Percentiles rank a stretch among this genome's conserved stretches.
phyloP scores from a whole-genome alignment of 2,329 filamentous ascomycete species.

The Arachnopeziza araneosa region DNA sequence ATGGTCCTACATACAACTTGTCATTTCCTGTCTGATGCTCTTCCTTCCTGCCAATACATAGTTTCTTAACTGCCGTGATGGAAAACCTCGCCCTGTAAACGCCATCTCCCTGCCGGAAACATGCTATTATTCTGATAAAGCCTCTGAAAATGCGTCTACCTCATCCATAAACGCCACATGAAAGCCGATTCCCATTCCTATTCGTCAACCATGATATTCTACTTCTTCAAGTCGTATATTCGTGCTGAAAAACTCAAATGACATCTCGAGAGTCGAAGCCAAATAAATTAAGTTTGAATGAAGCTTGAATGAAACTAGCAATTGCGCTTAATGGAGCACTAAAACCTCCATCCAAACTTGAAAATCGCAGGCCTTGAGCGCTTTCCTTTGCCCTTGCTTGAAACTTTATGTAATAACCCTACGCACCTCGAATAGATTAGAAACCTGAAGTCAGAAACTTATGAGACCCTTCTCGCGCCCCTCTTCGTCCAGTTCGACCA shows the following conservation, averaged over 20 bases:
- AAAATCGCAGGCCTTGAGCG: constrained; percentile 13
- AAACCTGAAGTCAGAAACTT: constrained; percentile 18
- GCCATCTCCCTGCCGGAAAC: background rate
- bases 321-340: background rate
- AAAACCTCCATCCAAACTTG: background rate
- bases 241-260: background rate
- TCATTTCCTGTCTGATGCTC: background rate
- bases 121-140: background rate
- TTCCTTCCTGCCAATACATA: background rate
- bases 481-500: constrained; percentile 30
- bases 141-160: background rate
- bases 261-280: background rate
- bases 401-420: background rate
- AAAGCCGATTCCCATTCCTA: background rate
- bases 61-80: background rate
- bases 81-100: background rate
- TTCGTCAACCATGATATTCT: background rate
- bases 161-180: background rate
- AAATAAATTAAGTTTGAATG: background rate
- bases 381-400: background rate
- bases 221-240: background rate
- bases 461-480: constrained; percentile 30
- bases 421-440: background rate
- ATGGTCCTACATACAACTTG: background rate
- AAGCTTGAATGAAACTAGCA: background rate